These are phyloP conservation scores for Citropsis articulata DNA, from an alignment of 345 rosid species.

Conservation along the genomic window DNA sequence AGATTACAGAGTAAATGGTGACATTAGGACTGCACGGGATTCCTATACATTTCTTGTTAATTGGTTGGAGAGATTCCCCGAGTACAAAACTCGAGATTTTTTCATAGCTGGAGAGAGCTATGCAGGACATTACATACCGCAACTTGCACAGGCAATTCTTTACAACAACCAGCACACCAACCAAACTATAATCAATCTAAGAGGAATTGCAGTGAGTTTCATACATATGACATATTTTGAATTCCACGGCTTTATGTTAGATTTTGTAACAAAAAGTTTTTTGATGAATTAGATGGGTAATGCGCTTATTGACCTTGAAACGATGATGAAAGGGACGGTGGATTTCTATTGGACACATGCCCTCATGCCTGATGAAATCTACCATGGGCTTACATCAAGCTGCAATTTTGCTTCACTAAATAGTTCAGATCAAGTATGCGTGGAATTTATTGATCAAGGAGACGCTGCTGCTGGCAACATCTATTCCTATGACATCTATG, in stretches of 20 bases:
- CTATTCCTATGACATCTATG: slow-evolving; percentile 15
- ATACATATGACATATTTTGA: background rate
- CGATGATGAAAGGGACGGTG: background rate
- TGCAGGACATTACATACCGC: slow-evolving; percentile 11
- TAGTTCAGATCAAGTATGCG: background rate
- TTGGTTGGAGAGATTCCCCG: slow-evolving; percentile 16
- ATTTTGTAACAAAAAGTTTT: background rate
- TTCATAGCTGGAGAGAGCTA: slow-evolving; percentile 16
- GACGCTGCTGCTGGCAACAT: slow-evolving; percentile 12
- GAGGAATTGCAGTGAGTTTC: slow-evolving; percentile 11
- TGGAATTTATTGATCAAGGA: background rate
- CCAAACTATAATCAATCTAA: background rate
- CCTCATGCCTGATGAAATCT: slow-evolving; percentile 18
- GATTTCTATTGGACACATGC: slow-evolving; percentile 21
- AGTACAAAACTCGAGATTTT: slow-evolving; percentile 12
- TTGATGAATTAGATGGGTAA: slow-evolving; percentile 15
- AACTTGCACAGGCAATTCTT: slow-evolving; percentile 7
- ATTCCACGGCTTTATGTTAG: background rate
- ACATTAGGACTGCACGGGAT: background rate
- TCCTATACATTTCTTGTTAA: background rate
- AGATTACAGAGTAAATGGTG: slow-evolving; percentile 7
- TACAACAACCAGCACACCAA: background rate
- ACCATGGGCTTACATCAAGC: slow-evolving; percentile 7
- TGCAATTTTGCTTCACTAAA: background rate
- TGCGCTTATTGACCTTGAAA: slow-evolving; percentile 15